Evolutionary conservation across 495 filamentous ascomycete genomes (phyloP), one percentile per base, ranked within the genome.

Genomic region (Mycothermus thermophilus): DNA sequence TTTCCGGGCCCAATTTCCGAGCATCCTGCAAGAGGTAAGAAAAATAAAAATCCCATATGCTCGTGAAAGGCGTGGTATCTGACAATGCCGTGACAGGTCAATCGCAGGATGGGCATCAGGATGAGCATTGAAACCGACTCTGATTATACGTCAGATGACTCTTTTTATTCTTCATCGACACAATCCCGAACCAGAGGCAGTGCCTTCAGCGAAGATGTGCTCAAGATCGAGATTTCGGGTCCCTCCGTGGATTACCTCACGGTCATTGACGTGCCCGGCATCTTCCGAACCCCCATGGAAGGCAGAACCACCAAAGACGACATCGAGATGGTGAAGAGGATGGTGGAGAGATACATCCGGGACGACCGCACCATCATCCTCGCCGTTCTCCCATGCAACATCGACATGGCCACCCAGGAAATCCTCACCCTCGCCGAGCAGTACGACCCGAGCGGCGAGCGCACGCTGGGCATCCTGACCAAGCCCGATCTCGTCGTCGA

Each of bases 221-320:
- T 79, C 11, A 62, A 58, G 13, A 57, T 79, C 5, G 69, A 77
- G 37, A 66, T 77, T 2, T 46, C 41, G 23, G 72, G 76, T 4
- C 74, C 72, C 0, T 34, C 38, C 0, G 57, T 74, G 37, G 55
- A 69, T 13, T 64, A 80, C 40, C 50, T 81, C 2, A 76, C 59
- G 29, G 55, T 81, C 1, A 70, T 79, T 27, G 72, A 81, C 42
- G 62, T 79, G 2, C 75, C 75, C 1, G 71, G 75, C 7, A 72
- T 79, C 20, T 79, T 80, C 50, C 64, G 62, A n/a, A 68, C 48
- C n/a, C 52, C 62, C 0, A 68, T 58, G 6, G 35, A 53, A 12
- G 67, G 66, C 15, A n/a, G 58, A 1, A 73, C 63, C 0, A 62
- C 57, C 2, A 59, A 66, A 14, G 25, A 32, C 0, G 72, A 76